Conservation (phyloP, 352 stramenopile species). For the Phytopythium sindhum region DNA sequence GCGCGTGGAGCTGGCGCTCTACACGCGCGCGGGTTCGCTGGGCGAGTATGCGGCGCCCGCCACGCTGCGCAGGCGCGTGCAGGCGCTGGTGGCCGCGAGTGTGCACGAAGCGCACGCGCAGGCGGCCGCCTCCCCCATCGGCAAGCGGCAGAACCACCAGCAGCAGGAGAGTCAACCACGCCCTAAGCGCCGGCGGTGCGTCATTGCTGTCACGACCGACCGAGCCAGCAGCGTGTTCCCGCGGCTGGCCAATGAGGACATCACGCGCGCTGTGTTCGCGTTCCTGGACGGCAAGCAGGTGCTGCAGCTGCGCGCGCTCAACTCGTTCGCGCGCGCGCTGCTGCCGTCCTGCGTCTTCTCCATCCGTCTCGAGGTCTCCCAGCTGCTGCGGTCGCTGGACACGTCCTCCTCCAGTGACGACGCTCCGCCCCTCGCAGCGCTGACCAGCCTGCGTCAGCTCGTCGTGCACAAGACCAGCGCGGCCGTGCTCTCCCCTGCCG, state of each 20-base stretch:
- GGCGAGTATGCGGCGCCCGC: constrained; percentile 68
- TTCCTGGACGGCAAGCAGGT: constrained; percentile 63
- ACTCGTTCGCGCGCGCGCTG: constrained; percentile 44
- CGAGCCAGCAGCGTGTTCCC: background rate
- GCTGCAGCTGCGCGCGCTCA: constrained; percentile 42
- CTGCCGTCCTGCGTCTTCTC: constrained; percentile 46
- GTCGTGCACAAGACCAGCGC: constrained; percentile 41
- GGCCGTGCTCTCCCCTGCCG: constrained; percentile 6
- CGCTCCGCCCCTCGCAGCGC: constrained; percentile 30
- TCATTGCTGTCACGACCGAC: background rate
- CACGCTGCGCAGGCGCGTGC: constrained; percentile 65
- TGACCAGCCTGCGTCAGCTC: constrained; percentile 59
- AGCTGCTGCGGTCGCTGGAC: constrained; percentile 30
- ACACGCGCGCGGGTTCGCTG: constrained; percentile 59
- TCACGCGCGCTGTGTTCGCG: constrained; percentile 43
- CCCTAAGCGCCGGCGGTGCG: constrained; percentile 38
- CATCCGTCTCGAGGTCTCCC: constrained; percentile 47
- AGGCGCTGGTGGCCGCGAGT: constrained; percentile 65
- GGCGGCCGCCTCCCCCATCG: background rate
- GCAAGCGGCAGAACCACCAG: background rate
- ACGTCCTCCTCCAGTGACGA: background rate
- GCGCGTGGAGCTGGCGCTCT: constrained; percentile 71
- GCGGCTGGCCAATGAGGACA: constrained; percentile 39
- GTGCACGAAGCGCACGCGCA: constrained; percentile 55
- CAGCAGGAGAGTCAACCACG: constrained; percentile 1